These are phyloP conservation scores for Pichia thaimueangensis DNA, from an alignment of 805 yeast species.

Conservation along the genomic window DNA sequence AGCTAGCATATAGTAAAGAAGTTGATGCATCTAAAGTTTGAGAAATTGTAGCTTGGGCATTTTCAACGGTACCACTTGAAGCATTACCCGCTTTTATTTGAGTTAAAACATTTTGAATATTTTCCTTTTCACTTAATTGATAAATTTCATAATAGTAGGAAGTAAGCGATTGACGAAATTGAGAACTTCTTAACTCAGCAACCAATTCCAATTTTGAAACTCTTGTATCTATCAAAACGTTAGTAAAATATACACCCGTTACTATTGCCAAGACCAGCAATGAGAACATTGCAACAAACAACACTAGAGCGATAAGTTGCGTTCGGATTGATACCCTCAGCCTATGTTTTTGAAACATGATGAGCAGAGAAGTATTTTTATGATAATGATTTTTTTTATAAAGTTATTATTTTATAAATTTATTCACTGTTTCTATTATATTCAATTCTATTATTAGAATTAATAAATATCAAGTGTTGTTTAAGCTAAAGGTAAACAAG, in stretches of 20 bases:
- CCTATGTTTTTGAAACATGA: constrained; percentile 14
- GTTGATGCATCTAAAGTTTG: constrained; percentile 61
- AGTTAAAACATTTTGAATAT: constrained; percentile 54
- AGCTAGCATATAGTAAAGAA: constrained; percentile 52
- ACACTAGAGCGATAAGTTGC: constrained; percentile 66
- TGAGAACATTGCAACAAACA: constrained; percentile 63
- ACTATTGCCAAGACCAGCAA: constrained; percentile 68
- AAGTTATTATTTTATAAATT: too few relatives aligned
- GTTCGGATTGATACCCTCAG: constrained; percentile 62
- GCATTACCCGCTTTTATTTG: constrained; percentile 69
- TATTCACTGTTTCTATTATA: too few relatives aligned
- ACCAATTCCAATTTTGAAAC: constrained; percentile 70
- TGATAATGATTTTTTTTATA: too few relatives aligned
- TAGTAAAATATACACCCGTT: constrained; percentile 67
- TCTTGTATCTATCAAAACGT: constrained; percentile 53
- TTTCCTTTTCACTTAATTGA: constrained; percentile 56
- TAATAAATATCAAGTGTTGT: too few relatives aligned
- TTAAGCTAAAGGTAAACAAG: too few relatives aligned
- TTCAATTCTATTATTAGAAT: too few relatives aligned
- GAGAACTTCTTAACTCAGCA: constrained; percentile 76
- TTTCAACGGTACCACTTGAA: constrained; percentile 41
- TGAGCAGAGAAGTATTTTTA: too few relatives aligned
- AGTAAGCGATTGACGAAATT: constrained; percentile 61
- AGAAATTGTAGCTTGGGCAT: constrained; percentile 42
- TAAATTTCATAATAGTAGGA: constrained; percentile 61